phyloP scores from a whole-genome alignment of 768 basidiomycete genomes.

The Mycena galericulata region DNA sequence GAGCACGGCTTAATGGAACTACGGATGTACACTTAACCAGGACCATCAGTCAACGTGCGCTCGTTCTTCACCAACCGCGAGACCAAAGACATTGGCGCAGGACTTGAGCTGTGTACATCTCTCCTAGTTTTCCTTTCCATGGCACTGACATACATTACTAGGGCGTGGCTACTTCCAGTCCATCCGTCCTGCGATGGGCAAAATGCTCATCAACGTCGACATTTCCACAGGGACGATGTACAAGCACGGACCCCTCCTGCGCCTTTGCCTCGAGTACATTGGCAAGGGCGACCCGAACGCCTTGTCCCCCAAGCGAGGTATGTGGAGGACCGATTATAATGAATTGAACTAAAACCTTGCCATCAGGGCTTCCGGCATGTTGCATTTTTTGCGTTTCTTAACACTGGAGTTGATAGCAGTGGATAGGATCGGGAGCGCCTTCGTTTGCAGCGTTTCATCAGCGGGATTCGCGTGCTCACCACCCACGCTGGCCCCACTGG shows the following conservation, averaged over 20 bases:
- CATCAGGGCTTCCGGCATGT: too few relatives aligned
- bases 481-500: slow-evolving; percentile 25
- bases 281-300: slow-evolving; percentile 49
- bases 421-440: slow-evolving; percentile 64
- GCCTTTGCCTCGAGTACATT: slow-evolving; percentile 60
- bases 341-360: too few relatives aligned
- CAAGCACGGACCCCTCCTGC: slow-evolving; percentile 61
- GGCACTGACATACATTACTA: slow-evolving; percentile 48
- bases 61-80: slow-evolving; percentile 70
- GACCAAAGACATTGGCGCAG: slow-evolving; percentile 57
- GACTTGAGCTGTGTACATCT: slow-evolving; percentile 59
- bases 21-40: not conserved
- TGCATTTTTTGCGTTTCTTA: too few relatives aligned
- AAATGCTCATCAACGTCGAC: slow-evolving; percentile 69
- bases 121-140: not conserved
- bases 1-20: not conserved
- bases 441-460: slow-evolving; percentile 61
- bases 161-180: slow-evolving; percentile 79
- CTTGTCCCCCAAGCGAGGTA: slow-evolving; percentile 50
- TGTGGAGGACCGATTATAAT: too few relatives aligned
- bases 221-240: slow-evolving; percentile 80
- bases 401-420: too few relatives aligned
- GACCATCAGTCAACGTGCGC: slow-evolving; percentile 57
- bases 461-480: slow-evolving; percentile 53
- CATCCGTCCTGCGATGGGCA: slow-evolving; percentile 66